Base-by-base conservation (phyloP, 805 yeast species). In the Kuraishia borneana region DNA sequence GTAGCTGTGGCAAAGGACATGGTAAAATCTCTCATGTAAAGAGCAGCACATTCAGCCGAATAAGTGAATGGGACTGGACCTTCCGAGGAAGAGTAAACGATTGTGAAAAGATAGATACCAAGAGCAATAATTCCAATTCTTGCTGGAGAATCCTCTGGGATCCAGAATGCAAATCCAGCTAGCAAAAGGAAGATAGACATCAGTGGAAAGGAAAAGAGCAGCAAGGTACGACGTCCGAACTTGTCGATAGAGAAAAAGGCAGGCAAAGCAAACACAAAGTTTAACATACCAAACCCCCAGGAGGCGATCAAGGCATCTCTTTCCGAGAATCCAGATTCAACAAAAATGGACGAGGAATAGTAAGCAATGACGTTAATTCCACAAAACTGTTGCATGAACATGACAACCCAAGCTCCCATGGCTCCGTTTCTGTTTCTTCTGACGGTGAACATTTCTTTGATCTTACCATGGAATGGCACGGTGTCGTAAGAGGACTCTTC, bases 51-150 rank as follows among this genome's bases (percentile, higher is more conserved):
- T 55, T 84, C 95, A 7, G 94, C 94, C 18, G 87, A 77, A 50
- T 84, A 82, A 2, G 92, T 80, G 60, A 84, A 84, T 3, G 95
- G 94, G 30, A 84, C 92, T 10, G 92, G 94, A 30, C 95, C 95
- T 53, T 81, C 84, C 36, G 94, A 89, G 3, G 83, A 73, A 1
- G 94, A 81, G 57, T 84, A 84, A 36, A 80, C 78, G 29, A 73
- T 67, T 0, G 84, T 63, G 55, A 70, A 83, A 21, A 84, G 50
- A 51, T 84, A 84, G 38, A 84, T 76, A 43, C 92, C 94, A 40
- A 74, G 60, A 5, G 80, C 63, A 36, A 83, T 75, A 35, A 79
- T 66, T 3, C 76, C 95, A 39, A 79, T 56, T 46, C 83, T 67
- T 3, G 76, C 77, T 6, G 69, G 54, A 10, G 50, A 45, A 6